Conservation (phyloP, 345 rosid species). For the Citrus cavaleriei region DNA sequence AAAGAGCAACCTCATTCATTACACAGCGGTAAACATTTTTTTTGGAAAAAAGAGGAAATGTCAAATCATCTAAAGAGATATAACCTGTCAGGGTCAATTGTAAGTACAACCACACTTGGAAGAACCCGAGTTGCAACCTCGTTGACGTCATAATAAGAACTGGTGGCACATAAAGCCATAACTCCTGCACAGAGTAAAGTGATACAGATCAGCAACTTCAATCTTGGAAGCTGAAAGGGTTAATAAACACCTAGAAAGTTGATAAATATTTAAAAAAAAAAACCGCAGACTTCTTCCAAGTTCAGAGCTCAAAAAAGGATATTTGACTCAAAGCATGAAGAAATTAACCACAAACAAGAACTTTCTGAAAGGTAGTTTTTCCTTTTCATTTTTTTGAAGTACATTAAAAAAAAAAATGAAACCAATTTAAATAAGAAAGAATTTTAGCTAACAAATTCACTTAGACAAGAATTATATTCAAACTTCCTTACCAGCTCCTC, state of each 20-base stretch:
- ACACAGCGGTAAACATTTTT: not conserved
- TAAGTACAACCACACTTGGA: slow-evolving; percentile 82
- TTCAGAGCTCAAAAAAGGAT: not conserved
- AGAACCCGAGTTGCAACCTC: slow-evolving; percentile 95
- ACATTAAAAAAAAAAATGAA: not conserved
- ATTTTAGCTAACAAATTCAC: not conserved
- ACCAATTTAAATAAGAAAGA: not conserved
- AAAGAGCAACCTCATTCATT: slow-evolving; percentile 18
- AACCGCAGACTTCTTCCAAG: not conserved
- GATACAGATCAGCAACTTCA: slow-evolving; percentile 1
- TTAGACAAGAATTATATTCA: not conserved
- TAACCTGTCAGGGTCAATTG: slow-evolving; percentile 94
- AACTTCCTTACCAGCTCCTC: slow-evolving; percentile 83
- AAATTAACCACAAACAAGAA: not conserved
- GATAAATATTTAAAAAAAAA: not conserved
- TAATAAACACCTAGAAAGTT: slow-evolving; percentile 1
- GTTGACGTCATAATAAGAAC: slow-evolving; percentile 75
- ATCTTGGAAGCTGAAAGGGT: not conserved
- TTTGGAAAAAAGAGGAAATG: not conserved
- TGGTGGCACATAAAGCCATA: slow-evolving; percentile 96
- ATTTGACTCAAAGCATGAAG: not conserved
- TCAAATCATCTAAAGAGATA: not conserved
- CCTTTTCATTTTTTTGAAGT: not conserved
- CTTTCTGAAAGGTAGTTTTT: not conserved
- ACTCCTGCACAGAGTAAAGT: slow-evolving; percentile 52